Conservation (phyloP, 2,329 filamentous ascomycete species). For the Trichoderma sp. region DNA sequence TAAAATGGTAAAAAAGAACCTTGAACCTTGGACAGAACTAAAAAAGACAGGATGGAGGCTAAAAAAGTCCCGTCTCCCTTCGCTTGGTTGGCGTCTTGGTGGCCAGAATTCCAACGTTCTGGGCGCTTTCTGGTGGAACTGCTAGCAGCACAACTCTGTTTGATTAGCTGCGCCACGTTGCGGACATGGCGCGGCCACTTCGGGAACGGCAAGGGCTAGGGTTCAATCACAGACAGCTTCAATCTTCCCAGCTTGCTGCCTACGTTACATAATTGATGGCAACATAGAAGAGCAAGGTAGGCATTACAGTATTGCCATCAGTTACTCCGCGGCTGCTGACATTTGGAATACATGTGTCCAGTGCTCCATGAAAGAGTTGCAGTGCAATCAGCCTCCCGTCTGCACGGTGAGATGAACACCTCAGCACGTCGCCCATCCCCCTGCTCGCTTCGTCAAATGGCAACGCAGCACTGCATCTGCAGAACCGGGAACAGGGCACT, state of each 20-base stretch:
- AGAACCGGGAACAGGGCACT: slow-evolving; percentile 17
- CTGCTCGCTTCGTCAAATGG: background rate
- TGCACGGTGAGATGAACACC: background rate
- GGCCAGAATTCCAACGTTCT: background rate
- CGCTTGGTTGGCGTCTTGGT: background rate
- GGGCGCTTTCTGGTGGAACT: background rate
- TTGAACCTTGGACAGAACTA: background rate
- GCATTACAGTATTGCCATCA: no score
- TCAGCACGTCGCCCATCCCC: background rate
- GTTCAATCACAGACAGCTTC: background rate
- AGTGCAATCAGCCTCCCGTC: background rate
- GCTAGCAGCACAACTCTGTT: background rate
- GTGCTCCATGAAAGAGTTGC: background rate
- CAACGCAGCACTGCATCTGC: slow-evolving; percentile 7
- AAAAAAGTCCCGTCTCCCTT: background rate
- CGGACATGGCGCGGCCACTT: background rate
- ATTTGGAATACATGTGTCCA: background rate
- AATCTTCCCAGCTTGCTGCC: background rate
- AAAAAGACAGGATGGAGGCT: background rate
- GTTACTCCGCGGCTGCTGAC: background rate
- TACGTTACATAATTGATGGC: background rate
- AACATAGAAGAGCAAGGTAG: no score
- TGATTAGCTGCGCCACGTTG: slow-evolving; percentile 8
- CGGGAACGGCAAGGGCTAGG: slow-evolving; percentile 1
- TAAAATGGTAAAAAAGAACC: background rate